phyloP scores from a whole-genome alignment of 2,329 filamentous ascomycete species.

The Fusarium coffeatum region DNA sequence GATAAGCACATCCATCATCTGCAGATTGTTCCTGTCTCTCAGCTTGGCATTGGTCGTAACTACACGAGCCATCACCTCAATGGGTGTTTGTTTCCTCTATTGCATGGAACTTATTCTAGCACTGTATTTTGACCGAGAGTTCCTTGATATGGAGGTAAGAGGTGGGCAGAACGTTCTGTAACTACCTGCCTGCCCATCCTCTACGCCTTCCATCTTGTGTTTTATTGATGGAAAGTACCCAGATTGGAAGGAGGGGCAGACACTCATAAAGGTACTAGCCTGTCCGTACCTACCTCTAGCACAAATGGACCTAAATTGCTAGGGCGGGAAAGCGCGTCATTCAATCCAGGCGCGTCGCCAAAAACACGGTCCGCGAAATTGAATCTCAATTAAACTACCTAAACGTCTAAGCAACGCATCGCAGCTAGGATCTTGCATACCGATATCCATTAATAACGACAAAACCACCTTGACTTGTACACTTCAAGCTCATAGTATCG shows the following conservation, averaged over 20 bases:
- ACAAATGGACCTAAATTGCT: conserved; percentile 23
- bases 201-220: background rate
- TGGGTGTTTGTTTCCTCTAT: background rate
- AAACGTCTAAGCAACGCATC: conserved; percentile 22
- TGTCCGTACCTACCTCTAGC: too few relatives aligned
- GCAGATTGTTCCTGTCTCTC: background rate
- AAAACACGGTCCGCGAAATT: conserved; percentile 47
- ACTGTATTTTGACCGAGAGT: background rate
- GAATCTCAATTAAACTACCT: conserved; percentile 31
- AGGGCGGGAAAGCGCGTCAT: conserved; percentile 42
- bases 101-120: background rate
- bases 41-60: background rate
- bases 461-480: conserved; percentile 5
- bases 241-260: conserved; percentile 37
- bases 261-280: background rate
- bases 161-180: background rate
- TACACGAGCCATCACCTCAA: background rate
- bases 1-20: background rate
- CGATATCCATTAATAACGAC: conserved; percentile 17
- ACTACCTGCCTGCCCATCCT: background rate
- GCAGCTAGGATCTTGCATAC: conserved; percentile 7
- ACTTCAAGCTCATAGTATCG: background rate
- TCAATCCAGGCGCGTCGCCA: conserved; percentile 44
- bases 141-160: background rate
- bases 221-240: background rate